phyloP scores from a whole-genome alignment of 1,284 basidiomycete genomes.

The Cutaneotrichosporon cutaneum region DNA sequence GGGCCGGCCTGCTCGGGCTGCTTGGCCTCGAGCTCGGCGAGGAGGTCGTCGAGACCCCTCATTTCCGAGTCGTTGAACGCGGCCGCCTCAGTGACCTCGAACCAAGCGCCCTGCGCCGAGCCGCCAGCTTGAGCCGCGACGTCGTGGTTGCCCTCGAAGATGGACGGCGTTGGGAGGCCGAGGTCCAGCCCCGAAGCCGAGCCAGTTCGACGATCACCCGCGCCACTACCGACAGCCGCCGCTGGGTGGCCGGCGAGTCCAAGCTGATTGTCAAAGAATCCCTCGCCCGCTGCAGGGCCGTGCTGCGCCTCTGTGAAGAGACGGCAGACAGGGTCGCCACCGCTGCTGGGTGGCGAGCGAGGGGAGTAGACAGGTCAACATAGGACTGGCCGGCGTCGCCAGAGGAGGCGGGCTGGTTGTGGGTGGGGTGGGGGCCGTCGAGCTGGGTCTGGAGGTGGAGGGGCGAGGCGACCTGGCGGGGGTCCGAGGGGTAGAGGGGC shows the following conservation, averaged over 20 bases:
- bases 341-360: slow-evolving; percentile 52
- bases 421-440: slow-evolving; percentile 10
- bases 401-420: slow-evolving; percentile 10
- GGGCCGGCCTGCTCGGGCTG: slow-evolving; percentile 17
- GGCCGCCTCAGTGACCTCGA: slow-evolving; percentile 26
- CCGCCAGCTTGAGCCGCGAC: slow-evolving; percentile 12
- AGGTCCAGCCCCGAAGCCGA: slow-evolving; percentile 39
- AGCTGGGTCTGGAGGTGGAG: slow-evolving; percentile 25
- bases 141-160: slow-evolving; percentile 9
- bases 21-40: slow-evolving; percentile 29
- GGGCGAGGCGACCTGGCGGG: slow-evolving; percentile 22
- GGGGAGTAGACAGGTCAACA: slow-evolving; percentile 32
- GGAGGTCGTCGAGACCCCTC: slow-evolving; percentile 22
- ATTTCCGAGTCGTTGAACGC: slow-evolving; percentile 29
- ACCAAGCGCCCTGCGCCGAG: slow-evolving; percentile 23
- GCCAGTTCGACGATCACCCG: slow-evolving; percentile 45
- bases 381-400: slow-evolving; percentile 25
- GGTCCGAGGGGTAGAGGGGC: slow-evolving; percentile 26
- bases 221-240: slow-evolving; percentile 38
- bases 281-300: slow-evolving; percentile 54
- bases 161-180: slow-evolving; percentile 19
- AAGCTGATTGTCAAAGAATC: slow-evolving; percentile 34
- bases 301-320: slow-evolving; percentile 29
- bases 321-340: slow-evolving; percentile 41
- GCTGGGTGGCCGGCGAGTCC: slow-evolving; percentile 32